Evolutionary conservation across 495 filamentous ascomycete species (phyloP).

Genomic region (Friedmanniomyces simplex): DNA sequence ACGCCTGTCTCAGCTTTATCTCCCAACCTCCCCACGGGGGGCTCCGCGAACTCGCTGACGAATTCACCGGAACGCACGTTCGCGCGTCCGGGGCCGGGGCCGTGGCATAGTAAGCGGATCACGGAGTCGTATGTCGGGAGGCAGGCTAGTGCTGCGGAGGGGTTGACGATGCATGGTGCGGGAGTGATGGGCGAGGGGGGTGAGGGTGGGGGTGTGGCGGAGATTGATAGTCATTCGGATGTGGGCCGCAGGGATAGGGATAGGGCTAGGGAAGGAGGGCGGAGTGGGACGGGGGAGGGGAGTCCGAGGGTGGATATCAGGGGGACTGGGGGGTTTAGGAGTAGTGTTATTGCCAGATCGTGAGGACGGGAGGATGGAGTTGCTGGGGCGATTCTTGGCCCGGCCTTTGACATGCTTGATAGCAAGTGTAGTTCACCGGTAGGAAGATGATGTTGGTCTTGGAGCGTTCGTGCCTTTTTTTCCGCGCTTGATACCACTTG

Average conservation of each 20-base stretch:
- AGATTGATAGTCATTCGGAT: conserved; percentile 13
- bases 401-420: no score
- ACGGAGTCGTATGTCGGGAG: conserved; percentile 14
- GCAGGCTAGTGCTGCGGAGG: conserved; percentile 9
- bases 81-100: conserved; percentile 7
- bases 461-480: no score
- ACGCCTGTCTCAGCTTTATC: neutral
- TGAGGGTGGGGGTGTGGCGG: neutral
- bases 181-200: neutral
- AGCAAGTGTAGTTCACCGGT: no score
- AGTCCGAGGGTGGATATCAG: conserved; percentile 3
- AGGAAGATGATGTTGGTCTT: no score
- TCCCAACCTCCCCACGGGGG: neutral
- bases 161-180: conserved; percentile 21
- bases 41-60: neutral
- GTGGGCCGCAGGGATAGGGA: conserved; percentile 8
- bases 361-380: neutral
- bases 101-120: conserved; percentile 1
- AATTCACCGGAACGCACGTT: neutral
- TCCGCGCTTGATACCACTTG: no score
- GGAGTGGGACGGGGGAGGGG: neutral
- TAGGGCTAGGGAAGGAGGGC: neutral
- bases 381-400: no score
- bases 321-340: conserved; percentile 12
- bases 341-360: neutral